These are phyloP conservation scores for Vitellaria paradoxa DNA, from an alignment of 179 eudicot species.

Conservation along the genomic window DNA sequence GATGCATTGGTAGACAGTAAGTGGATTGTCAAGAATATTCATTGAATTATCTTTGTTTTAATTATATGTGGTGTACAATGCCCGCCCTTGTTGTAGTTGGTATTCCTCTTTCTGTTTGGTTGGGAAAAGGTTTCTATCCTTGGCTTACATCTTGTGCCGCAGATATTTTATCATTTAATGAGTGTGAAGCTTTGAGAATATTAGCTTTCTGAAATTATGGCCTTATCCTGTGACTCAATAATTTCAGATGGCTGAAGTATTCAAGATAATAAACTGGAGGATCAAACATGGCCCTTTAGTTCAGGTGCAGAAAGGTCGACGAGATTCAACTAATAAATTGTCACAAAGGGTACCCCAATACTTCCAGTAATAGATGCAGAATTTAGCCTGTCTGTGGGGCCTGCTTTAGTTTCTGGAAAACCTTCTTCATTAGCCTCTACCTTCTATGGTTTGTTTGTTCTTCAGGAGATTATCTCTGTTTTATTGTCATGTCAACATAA, in stretches of 20 bases:
- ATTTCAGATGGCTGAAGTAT: constrained; percentile 64
- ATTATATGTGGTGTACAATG: not conserved
- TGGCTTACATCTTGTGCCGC: not conserved
- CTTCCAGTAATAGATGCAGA: constrained; percentile 30
- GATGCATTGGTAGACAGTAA: not conserved
- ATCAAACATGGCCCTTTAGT: constrained; percentile 31
- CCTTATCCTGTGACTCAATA: constrained; percentile 32
- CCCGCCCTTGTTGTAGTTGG: not conserved
- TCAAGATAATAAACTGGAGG: constrained; percentile 46
- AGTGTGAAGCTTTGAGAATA: constrained; percentile 4
- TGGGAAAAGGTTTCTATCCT: not conserved
- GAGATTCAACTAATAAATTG: constrained; percentile 29
- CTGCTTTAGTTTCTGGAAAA: constrained; percentile 31
- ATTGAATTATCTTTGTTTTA: not conserved
- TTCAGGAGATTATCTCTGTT: constrained; percentile 57
- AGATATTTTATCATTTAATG: not conserved
- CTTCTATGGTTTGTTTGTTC: constrained; percentile 53
- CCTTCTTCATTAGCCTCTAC: constrained; percentile 29
- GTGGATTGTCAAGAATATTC: not conserved
- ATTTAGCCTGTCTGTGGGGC: constrained; percentile 20
- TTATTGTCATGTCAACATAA: constrained; percentile 39
- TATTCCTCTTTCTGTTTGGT: not conserved
- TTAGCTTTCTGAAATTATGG: constrained; percentile 14
- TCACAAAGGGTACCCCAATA: constrained; percentile 17
- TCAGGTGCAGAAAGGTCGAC: constrained; percentile 28